phyloP scores from a whole-genome alignment of 352 stramenopile genomes.

The Phytopythium litorale region DNA sequence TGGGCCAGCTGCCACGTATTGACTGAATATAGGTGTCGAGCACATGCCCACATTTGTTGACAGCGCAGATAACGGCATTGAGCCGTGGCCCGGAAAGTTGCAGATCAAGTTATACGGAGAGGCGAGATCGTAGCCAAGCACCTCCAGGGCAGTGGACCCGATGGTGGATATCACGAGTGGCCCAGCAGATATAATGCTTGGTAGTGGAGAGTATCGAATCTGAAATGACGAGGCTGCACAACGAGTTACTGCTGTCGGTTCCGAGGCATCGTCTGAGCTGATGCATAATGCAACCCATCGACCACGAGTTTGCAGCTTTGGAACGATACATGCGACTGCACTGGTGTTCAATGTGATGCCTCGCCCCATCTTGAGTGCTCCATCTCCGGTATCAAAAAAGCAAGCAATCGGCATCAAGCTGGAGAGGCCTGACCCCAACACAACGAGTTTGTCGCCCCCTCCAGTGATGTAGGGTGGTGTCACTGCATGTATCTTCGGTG shows the following conservation, averaged over 20 bases:
- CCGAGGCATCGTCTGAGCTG: constrained; percentile 8
- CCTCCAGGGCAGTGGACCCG: constrained; percentile 11
- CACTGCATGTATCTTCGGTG: constrained; percentile 12
- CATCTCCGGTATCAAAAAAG: constrained; percentile 18
- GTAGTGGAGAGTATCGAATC: constrained; percentile 24
- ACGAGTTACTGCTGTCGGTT: not conserved
- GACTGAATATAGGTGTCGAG: constrained; percentile 6
- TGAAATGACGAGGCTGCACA: constrained; percentile 14
- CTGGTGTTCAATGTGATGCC: constrained; percentile 23
- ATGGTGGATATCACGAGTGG: constrained; percentile 14
- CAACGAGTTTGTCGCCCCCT: constrained; percentile 7
- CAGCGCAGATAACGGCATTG: constrained; percentile 4
- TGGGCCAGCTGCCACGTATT: not conserved
- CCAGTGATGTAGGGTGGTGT: constrained; percentile 25
- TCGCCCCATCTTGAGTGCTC: not conserved
- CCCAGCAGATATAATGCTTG: constrained; percentile 16
- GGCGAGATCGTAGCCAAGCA: constrained; percentile 19
- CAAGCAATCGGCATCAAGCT: constrained; percentile 29
- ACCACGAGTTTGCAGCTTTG: constrained; percentile 15
- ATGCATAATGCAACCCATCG: constrained; percentile 28
- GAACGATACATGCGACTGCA: constrained; percentile 22
- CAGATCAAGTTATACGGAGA: constrained; percentile 20
- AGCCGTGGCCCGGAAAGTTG: constrained; percentile 15
- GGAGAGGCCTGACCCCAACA: constrained; percentile 7
- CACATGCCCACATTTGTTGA: constrained; percentile 10